Evolutionary conservation across 169 alveolate species (phyloP), one percentile per base, ranked within the genome.

Genomic region (Cyclospora cayetanensis): DNA sequence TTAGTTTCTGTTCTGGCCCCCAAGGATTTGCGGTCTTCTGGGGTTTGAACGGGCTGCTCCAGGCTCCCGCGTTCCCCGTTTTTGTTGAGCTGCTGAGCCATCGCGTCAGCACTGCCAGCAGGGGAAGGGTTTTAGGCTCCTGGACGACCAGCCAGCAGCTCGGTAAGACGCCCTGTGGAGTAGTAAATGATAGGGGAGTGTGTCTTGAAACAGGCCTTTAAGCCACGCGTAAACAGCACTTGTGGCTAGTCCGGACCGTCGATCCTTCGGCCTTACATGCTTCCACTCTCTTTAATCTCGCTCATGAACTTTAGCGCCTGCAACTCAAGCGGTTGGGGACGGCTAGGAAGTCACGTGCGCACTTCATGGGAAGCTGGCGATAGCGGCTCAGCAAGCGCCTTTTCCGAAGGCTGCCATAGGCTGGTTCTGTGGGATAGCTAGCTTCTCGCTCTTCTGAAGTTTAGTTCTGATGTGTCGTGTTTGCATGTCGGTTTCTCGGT

Each of bases 131-230:
- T 31, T 68, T 94, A 43, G 95, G 96, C 7, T 65, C 90, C 31
- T 94, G 96, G 96, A 92, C 95, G 2, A 94, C 96, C 66, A 90
- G 94, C 34, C 96, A 94, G 87, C 96, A 94, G 31, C 31, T 63
- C 4, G 93, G 93, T 89, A 22, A 1, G 65, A 34, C 68, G 9
- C 55, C 65, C 63, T 22, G 55, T 9, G 55, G 22, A n/a, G n/a
- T n/a, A n/a, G n/a, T n/a, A n/a, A n/a, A n/a, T n/a, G n/a, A n/a
- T n/a, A n/a, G n/a, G n/a, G n/a, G n/a, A n/a, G n/a, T n/a, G n/a
- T n/a, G n/a, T n/a, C n/a, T n/a, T n/a, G n/a, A n/a, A n/a, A n/a
- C n/a, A n/a, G n/a, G n/a, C n/a, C n/a, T n/a, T n/a, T n/a, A n/a
- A n/a, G n/a, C n/a, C n/a, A n/a, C n/a, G n/a, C n/a, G n/a, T n/a